phyloP scores from a whole-genome alignment of 371 early-diverging fungal species.

The Apophysomyces ossiformis region DNA sequence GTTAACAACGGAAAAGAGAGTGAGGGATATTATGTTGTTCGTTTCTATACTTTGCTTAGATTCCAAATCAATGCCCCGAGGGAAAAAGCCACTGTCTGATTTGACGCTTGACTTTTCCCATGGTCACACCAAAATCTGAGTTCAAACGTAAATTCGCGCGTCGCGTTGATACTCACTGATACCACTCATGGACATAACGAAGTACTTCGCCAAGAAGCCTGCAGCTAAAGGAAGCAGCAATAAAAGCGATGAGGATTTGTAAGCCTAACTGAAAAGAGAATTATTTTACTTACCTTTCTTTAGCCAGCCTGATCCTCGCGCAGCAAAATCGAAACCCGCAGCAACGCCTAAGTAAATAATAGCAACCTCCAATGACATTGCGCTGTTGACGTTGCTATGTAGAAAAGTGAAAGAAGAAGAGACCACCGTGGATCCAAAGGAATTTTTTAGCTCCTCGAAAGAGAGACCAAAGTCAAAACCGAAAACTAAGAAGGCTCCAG shows the following conservation, averaged over 20 bases:
- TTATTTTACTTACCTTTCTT: background rate
- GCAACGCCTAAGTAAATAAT: background rate
- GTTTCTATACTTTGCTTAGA: no score
- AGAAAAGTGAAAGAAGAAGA: constrained; percentile 1
- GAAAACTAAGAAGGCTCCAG: background rate
- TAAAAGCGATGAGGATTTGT: background rate
- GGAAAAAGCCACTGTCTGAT: no score
- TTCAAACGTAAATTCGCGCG: no score
- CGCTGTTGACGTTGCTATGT: background rate
- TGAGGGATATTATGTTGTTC: no score
- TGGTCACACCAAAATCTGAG: no score
- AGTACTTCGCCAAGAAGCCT: constrained; percentile 1
- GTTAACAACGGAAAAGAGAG: no score
- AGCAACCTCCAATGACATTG: background rate
- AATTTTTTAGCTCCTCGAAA: constrained; percentile 2
- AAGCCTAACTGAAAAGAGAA: background rate
- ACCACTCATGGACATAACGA: background rate
- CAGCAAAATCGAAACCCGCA: background rate
- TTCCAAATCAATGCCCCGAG: no score
- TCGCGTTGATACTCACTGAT: no score
- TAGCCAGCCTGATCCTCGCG: background rate
- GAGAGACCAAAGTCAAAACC: background rate
- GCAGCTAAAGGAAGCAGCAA: background rate
- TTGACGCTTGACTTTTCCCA: no score
- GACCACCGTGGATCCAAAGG: background rate